These are phyloP conservation scores for Drechslerella coelobrocha DNA, from an alignment of 2,329 filamentous ascomycete genomes.

Conservation along the genomic window DNA sequence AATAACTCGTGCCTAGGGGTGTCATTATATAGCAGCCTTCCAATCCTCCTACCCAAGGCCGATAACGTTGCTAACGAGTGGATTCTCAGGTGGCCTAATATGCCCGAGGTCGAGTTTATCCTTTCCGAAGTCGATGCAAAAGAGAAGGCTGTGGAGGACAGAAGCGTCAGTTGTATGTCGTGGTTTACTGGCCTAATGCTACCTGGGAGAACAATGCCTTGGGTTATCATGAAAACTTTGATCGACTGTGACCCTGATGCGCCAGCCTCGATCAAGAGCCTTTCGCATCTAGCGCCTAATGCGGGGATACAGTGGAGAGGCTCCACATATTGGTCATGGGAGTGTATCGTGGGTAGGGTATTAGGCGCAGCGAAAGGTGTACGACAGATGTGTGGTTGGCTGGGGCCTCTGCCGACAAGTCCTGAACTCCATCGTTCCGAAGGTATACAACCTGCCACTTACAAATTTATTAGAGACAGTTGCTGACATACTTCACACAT, in stretches of 20 bases:
- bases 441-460: slow-evolving; percentile 35
- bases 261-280: slow-evolving; percentile 69
- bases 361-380: slow-evolving; percentile 72
- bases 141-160: slow-evolving; percentile 62
- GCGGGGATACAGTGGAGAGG: slow-evolving; percentile 79
- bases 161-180: slow-evolving; percentile 75
- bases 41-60: too few species aligned
- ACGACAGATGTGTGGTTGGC: slow-evolving; percentile 73
- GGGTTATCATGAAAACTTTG: slow-evolving; percentile 78
- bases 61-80: slow-evolving; percentile 4
- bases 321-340: slow-evolving; percentile 77
- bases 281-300: slow-evolving; percentile 72
- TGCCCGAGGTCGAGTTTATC: slow-evolving; percentile 68
- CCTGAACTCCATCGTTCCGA: slow-evolving; percentile 72
- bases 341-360: slow-evolving; percentile 77
- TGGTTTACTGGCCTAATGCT: slow-evolving; percentile 78
- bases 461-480: not conserved
- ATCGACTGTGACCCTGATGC: slow-evolving; percentile 76
- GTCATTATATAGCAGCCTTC: too few species aligned
- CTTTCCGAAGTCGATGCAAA: slow-evolving; percentile 68
- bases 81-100: slow-evolving; percentile 69
- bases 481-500: slow-evolving; percentile 11
- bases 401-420: slow-evolving; percentile 74
- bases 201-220: slow-evolving; percentile 73
- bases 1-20: too few species aligned